Evolutionary conservation across 352 stramenopile species (phyloP).

Genomic region (Phytophthora hybrid): DNA sequence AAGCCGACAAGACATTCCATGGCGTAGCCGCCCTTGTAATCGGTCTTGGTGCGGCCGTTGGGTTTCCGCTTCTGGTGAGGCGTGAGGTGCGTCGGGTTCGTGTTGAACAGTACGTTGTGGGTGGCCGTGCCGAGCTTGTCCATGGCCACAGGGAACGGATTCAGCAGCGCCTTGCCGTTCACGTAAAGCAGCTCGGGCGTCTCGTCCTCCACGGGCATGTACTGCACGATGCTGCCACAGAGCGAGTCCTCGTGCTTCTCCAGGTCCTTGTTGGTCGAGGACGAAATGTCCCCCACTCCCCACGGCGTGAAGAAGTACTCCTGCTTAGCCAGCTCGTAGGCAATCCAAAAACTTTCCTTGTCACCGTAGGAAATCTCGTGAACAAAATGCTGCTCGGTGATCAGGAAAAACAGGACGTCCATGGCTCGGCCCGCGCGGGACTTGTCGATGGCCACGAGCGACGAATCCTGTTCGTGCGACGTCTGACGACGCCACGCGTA

Average conservation of each 20-base stretch:
- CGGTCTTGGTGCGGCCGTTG: conserved; percentile 31
- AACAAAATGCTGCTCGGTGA: conserved; percentile 49
- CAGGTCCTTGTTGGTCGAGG: conserved; percentile 42
- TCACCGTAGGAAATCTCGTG: conserved; percentile 51
- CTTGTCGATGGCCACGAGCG: conserved; percentile 64
- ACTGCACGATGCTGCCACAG: conserved; percentile 54
- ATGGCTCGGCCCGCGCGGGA: conserved; percentile 38
- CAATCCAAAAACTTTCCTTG: conserved; percentile 58
- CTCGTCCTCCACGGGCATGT: conserved; percentile 38
- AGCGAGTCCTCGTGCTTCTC: conserved; percentile 45
- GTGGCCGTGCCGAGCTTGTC: conserved; percentile 24
- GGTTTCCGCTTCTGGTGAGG: conserved; percentile 39
- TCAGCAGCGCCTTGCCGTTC: conserved; percentile 60
- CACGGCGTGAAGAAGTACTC: conserved; percentile 61
- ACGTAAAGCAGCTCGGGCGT: conserved; percentile 55
- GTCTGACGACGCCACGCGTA: conserved; percentile 47
- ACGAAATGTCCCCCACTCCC: conserved; percentile 38
- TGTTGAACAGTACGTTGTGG: conserved; percentile 55
- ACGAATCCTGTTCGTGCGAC: conserved; percentile 70
- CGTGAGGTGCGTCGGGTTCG: conserved; percentile 59
- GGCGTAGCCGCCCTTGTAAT: conserved; percentile 34
- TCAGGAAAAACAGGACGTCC: conserved; percentile 61
- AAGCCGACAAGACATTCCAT: conserved; percentile 59
- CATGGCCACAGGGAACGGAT: conserved; percentile 45
- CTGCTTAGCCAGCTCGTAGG: conserved; percentile 45